phyloP scores from a whole-genome alignment of 192 early-diverging fungal species.

The Coemansia sp. region DNA sequence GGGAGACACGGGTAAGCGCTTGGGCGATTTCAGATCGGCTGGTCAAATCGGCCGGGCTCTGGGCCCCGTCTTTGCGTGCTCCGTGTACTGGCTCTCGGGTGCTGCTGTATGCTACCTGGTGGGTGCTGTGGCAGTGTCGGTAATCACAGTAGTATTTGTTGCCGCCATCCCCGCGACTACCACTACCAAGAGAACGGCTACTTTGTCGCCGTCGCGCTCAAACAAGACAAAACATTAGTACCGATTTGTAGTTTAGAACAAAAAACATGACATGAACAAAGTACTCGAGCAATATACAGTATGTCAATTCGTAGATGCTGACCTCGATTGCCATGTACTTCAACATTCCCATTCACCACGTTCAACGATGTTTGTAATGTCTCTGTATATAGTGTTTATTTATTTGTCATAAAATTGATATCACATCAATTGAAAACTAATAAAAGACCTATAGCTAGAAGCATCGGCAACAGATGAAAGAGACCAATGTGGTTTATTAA shows the following conservation, averaged over 20 bases:
- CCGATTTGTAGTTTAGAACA: background rate
- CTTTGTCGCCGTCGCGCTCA: background rate
- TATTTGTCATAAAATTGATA: too few species aligned
- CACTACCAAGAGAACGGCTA: background rate
- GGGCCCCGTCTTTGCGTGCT: slow-evolving; percentile 87
- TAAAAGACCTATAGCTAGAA: too few species aligned
- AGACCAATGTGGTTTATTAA: too few species aligned
- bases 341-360: too few species aligned
- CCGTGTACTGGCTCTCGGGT: slow-evolving; percentile 84
- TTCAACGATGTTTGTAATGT: too few species aligned
- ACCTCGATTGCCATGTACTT: too few species aligned
- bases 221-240: background rate
- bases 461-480: too few species aligned
- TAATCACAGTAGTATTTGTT: slow-evolving; percentile 40
- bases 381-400: too few species aligned
- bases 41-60: slow-evolving; percentile 91
- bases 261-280: background rate
- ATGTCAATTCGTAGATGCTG: too few species aligned
- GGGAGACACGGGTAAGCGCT: slow-evolving; percentile 61
- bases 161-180: slow-evolving; percentile 9
- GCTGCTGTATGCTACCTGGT: slow-evolving; percentile 60
- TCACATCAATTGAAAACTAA: too few species aligned
- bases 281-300: background rate
- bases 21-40: slow-evolving; percentile 83
- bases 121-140: slow-evolving; percentile 57